Base-by-base conservation (phyloP, 31 red algal species). In the Endocladia muricata region DNA sequence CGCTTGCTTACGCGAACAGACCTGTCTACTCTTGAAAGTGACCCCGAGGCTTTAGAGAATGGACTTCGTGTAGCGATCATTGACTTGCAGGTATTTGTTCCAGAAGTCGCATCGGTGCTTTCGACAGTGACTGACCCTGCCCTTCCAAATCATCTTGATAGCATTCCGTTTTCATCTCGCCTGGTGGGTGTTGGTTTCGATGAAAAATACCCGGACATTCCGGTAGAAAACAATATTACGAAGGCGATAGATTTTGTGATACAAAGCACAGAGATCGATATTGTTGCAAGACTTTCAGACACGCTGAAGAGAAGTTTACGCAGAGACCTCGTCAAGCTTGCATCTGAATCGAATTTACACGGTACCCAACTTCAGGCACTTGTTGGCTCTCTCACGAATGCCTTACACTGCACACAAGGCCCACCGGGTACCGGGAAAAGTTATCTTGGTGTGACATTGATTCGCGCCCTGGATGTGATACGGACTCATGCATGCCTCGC, bases 351-450 rank as follows among this genome's bases (percentile, higher is more conserved):
- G 9, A 77, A 52, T 29, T 60, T 86, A 7, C 17, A 61, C 36
- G 72, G 61, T 22, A 61, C 82, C 19, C 82, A 86, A 39, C 62
- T 76, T 22, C 1, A 29, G 6, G 82, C 82, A 0, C 55, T 79
- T 2, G 29, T 51, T 31, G 84, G 62, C 2, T 51, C 60, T 15
- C 63, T 88, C 41, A 58, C 72, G 13, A 78, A 48, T 21, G 39
- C 61, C 13, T 29, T 88, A 38, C 55, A 64, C 41, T 61, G 74
- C 29, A 72, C 77, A n/a, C 85, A 89, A 54, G 85, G 85, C 13
- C 85, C 85, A 32, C 85, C 85, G 44, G 85, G 85, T 37, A 89
- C 85, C 33, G 85, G 85, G 67, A 89, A 89, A 41, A 64, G 68
- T 31, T 90, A 79, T 34, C 26, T 88, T 61, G 74, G 75, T 2